These are phyloP conservation scores for Ruellia speciosa DNA, from an alignment of 305 asterid species.

Conservation along the genomic window DNA sequence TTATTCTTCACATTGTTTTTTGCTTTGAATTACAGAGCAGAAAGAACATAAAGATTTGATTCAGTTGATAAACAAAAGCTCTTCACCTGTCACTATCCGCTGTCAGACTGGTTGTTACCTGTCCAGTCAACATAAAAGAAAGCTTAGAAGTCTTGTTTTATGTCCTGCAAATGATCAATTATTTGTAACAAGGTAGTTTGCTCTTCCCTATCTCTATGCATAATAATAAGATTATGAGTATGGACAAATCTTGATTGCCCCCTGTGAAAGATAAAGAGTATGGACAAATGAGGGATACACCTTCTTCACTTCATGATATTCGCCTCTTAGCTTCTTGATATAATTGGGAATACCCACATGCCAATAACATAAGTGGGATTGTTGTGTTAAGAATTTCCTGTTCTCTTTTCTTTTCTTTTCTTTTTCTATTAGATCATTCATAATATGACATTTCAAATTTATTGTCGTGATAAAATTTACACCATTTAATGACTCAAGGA, in stretches of 20 bases:
- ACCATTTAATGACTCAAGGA: too few species aligned
- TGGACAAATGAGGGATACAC: conserved; percentile 1
- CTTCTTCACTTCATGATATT: conserved; percentile 11
- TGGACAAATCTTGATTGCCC: conserved; percentile 14
- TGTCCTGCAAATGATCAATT: conserved; percentile 85
- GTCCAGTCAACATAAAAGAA: conserved; percentile 80
- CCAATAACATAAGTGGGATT: conserved; percentile 3
- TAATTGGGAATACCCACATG: conserved; percentile 8
- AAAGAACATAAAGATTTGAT: conserved; percentile 55
- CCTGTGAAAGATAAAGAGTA: conserved; percentile 7
- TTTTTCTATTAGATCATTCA: too few species aligned
- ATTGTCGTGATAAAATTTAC: too few species aligned
- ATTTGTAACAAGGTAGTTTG: conserved; percentile 70
- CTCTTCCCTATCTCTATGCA: conserved; percentile 8
- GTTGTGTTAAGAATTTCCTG: background rate
- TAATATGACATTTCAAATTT: background rate
- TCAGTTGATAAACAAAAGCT: conserved; percentile 36
- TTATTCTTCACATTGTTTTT: conserved; percentile 6
- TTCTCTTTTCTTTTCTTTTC: background rate
- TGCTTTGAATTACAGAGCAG: conserved; percentile 41
- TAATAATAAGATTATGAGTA: conserved; percentile 18
- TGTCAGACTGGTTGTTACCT: conserved; percentile 42
- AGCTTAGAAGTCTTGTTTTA: conserved; percentile 71
- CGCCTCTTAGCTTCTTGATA: conserved; percentile 12
- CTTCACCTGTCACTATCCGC: conserved; percentile 42